Evolutionary conservation across 495 filamentous ascomycete species (phyloP).

Genomic region (Recurvomyces mirabilis): DNA sequence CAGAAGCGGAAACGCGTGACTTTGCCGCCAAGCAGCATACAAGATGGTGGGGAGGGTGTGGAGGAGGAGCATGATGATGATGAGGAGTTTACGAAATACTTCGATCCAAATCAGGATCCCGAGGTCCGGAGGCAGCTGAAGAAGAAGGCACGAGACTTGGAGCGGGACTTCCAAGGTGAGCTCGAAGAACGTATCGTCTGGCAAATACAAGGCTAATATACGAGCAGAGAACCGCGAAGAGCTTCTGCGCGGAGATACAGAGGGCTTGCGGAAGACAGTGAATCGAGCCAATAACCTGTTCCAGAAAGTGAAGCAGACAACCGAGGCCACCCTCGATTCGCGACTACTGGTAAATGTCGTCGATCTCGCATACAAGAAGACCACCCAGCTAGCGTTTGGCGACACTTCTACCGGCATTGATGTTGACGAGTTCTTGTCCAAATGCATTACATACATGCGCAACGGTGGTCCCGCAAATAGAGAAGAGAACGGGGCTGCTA

Average conservation of each 20-base stretch:
- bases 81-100: slow-evolving; percentile 43
- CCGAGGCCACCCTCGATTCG: slow-evolving; percentile 86
- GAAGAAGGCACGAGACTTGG: slow-evolving; percentile 54
- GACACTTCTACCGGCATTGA: slow-evolving; percentile 63
- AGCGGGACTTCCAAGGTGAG: slow-evolving; percentile 53
- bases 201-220: no score
- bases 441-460: slow-evolving; percentile 81
- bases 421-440: slow-evolving; percentile 85
- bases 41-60: slow-evolving; percentile 42
- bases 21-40: slow-evolving; percentile 39
- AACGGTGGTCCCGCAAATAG: slow-evolving; percentile 32
- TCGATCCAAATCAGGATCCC: slow-evolving; percentile 81
- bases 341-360: slow-evolving; percentile 66
- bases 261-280: slow-evolving; percentile 46
- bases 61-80: slow-evolving; percentile 35
- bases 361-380: slow-evolving; percentile 66
- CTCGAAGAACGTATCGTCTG: slow-evolving; percentile 6
- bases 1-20: slow-evolving; percentile 18
- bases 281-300: slow-evolving; percentile 53
- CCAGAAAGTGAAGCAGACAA: slow-evolving; percentile 69
- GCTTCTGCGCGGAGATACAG: slow-evolving; percentile 19
- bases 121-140: slow-evolving; percentile 64
- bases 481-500: not conserved
- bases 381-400: slow-evolving; percentile 57
- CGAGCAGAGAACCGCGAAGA: slow-evolving; percentile 27